Evolutionary conservation across 129 eudicot genomes (phyloP), one percentile per base, ranked within the genome.

Genomic region (Chrysanthemum seticuspe): DNA sequence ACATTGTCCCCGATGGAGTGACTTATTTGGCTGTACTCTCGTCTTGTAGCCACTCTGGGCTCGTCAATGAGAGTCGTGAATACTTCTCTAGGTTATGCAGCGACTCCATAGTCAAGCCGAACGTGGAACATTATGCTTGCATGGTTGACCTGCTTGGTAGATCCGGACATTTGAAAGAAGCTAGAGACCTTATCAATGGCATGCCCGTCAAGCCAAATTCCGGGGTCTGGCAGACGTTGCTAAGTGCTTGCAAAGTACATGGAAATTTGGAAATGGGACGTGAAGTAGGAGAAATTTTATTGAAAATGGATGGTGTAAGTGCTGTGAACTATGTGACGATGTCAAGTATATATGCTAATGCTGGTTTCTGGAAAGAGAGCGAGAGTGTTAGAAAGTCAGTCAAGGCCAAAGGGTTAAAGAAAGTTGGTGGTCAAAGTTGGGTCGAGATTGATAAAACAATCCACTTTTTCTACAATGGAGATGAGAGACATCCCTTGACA

Each of bases 131-230:
- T 62, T 90, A 87, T 70, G 90, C 89, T 53, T 90, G 96, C 76
- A 79, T 87, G 94, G 96, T 87, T 83, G 97, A 90, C 82, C 81
- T 90, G 5, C 87, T 86, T 67, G 97, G 97, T 52, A 86, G 96
- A 81, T 88, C 84, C 18, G 97, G 97, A 25, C 80, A 80, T 14
- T 75, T 91, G 60, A 72, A 61, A 15, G 97, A 91, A 75, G 97
- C 96, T 10, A 80, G 86, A 72, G 76, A 70, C 60, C 81, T 88
- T 31, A 84, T 91, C 73, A 79, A 83, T 74, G 82, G 59, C 73
- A 88, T 91, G 96, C 92, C 89, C 0, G 64, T 84, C 48, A 85
- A 85, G 62, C 84, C 88, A 14, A 81, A 78, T 67, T 16, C 74
- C 44, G 91, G 95, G 15, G 83, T 86, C 44, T 91, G 89, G 97